phyloP scores from a whole-genome alignment of 1,284 basidiomycete species.

The Stygiomarasmius scandens region DNA sequence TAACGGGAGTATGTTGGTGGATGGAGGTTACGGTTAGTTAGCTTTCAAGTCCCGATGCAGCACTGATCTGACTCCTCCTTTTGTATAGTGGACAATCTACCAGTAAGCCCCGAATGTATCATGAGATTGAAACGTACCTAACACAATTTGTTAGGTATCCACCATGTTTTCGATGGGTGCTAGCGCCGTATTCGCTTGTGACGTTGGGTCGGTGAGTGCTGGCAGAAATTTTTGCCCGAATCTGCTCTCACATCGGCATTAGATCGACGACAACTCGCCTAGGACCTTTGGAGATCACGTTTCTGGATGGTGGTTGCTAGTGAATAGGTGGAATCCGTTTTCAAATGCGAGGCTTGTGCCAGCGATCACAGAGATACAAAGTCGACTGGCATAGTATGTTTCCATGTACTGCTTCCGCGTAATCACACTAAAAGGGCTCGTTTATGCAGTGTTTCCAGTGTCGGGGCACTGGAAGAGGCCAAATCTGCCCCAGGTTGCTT shows the following conservation, averaged over 20 bases:
- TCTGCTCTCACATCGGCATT: slow-evolving; percentile 11
- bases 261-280: slow-evolving; percentile 94
- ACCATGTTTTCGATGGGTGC: slow-evolving; percentile 94
- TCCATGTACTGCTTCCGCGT: neutral
- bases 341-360: slow-evolving; percentile 82
- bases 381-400: slow-evolving; percentile 90
- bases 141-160: slow-evolving; percentile 58
- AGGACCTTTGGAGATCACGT: slow-evolving; percentile 94
- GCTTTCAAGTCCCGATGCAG: neutral
- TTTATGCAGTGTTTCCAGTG: slow-evolving; percentile 82
- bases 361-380: slow-evolving; percentile 95
- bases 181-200: slow-evolving; percentile 90
- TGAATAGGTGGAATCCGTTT: slow-evolving; percentile 94
- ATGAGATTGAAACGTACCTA: neutral
- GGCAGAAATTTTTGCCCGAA: neutral
- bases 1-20: slow-evolving; percentile 92
- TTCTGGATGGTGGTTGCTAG: slow-evolving; percentile 95
- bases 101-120: slow-evolving; percentile 49
- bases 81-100: slow-evolving; percentile 83
- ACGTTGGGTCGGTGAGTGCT: slow-evolving; percentile 86
- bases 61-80: slow-evolving; percentile 11
- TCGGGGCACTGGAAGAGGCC: slow-evolving; percentile 93
- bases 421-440: slow-evolving; percentile 12
- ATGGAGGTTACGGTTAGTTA: slow-evolving; percentile 85
- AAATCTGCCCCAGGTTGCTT: slow-evolving; percentile 87